phyloP scores from a whole-genome alignment of 176 grass and related monocot genomes.

The Hsuehochloa calcarea region DNA sequence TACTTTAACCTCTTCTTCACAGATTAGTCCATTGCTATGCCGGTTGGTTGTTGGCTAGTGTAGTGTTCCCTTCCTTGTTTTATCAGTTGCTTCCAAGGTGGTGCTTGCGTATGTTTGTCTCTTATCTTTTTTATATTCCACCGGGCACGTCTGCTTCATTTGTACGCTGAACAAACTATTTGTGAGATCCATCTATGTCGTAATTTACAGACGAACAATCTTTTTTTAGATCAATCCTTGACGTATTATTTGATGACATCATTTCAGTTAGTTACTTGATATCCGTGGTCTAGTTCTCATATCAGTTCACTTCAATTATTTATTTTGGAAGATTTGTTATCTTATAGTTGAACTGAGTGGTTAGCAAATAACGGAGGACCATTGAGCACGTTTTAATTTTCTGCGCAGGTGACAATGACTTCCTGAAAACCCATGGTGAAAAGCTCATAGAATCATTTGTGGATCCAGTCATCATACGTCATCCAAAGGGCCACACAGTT shows the following conservation, averaged over 20 bases:
- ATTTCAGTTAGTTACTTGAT: background rate
- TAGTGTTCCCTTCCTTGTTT: background rate
- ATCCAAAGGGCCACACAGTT: slow-evolving; percentile 97
- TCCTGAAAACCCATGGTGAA: slow-evolving; percentile 60
- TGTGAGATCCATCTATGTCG: background rate
- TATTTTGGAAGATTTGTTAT: background rate
- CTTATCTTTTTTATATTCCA: background rate
- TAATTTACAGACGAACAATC: background rate
- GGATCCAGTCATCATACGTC: slow-evolving; percentile 69
- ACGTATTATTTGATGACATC: background rate
- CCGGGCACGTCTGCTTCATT: background rate
- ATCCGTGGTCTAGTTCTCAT: background rate
- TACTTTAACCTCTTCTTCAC: slow-evolving; percentile 16
- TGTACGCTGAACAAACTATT: background rate
- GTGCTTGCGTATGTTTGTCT: background rate
- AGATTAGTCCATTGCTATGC: background rate
- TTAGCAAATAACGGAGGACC: background rate
- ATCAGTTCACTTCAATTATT: background rate
- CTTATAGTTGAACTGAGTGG: background rate
- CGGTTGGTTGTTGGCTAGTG: background rate
- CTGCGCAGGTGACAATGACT: slow-evolving; percentile 71
- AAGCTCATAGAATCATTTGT: slow-evolving; percentile 64
- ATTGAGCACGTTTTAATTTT: slow-evolving; percentile 4
- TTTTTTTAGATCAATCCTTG: background rate
- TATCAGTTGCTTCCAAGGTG: background rate